These are phyloP conservation scores for Taxillus chinensis DNA, from an alignment of 164 flowering plant genomes.

Conservation along the genomic window DNA sequence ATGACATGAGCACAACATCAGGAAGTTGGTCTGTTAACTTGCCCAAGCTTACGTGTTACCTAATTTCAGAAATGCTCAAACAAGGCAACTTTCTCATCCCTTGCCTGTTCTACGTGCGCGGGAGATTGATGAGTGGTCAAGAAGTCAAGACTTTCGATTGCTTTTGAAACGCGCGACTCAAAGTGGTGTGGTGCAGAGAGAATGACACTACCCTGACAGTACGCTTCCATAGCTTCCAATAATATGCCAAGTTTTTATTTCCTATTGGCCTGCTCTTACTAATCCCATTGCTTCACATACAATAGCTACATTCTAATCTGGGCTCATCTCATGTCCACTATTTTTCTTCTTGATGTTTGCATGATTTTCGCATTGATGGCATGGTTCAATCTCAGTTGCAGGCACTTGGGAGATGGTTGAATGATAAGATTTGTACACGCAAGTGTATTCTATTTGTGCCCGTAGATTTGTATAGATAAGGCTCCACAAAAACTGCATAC, in stretches of 20 bases:
- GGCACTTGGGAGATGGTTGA: no score
- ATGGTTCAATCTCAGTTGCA: no score
- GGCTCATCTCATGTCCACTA: no score
- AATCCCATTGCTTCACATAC: no score
- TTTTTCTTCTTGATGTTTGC: no score
- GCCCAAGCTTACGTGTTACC: conserved; percentile 3
- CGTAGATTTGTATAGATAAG: no score
- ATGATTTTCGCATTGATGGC: no score
- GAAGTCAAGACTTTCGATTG: conserved; percentile 54
- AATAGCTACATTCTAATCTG: no score
- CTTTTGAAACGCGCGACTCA: conserved; percentile 51
- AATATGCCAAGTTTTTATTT: background rate
- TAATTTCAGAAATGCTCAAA: conserved; percentile 84
- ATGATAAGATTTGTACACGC: no score
- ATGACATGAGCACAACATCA: background rate
- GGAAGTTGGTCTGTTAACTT: background rate
- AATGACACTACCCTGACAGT: conserved; percentile 11
- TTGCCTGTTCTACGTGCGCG: conserved; percentile 93
- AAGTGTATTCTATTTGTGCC: no score
- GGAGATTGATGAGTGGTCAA: conserved; percentile 95
- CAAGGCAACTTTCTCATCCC: conserved; percentile 92
- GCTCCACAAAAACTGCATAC: no score
- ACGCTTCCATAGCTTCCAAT: background rate
- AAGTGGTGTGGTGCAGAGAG: conserved; percentile 16
- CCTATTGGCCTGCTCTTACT: no score